Conservation (phyloP, 2,329 filamentous ascomycete species). For the Aspergillus sp. region DNA sequence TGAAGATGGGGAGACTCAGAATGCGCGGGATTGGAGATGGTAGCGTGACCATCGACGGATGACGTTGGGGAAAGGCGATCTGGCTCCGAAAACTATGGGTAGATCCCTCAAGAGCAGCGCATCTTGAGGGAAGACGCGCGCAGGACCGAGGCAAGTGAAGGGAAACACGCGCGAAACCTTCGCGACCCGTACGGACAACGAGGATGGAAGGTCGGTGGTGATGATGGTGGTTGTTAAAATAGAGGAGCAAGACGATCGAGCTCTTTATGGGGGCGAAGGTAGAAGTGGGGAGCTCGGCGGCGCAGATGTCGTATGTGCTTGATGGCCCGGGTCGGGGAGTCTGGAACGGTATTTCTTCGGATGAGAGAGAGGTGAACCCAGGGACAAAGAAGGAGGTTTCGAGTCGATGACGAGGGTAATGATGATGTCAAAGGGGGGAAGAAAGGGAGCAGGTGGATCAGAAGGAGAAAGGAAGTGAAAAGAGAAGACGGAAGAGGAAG, state of each 20-base stretch:
- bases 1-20: slow-evolving; percentile 7
- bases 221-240: not conserved
- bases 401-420: slow-evolving; percentile 5
- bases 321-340: not conserved
- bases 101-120: slow-evolving; percentile 28
- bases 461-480: slow-evolving; percentile 12
- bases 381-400: not conserved
- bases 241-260: not conserved
- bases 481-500: slow-evolving; percentile 14
- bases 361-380: slow-evolving; percentile 8
- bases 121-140: slow-evolving; percentile 20
- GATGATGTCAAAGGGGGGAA: slow-evolving; percentile 15
- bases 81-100: slow-evolving; percentile 21
- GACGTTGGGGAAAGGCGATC: slow-evolving; percentile 29
- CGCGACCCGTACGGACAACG: slow-evolving; percentile 11
- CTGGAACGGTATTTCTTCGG: not conserved
- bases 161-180: slow-evolving; percentile 6
- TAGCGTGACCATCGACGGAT: slow-evolving; percentile 33
- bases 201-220: slow-evolving; percentile 1
- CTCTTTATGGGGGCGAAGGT: not conserved
- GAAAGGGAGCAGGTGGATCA: slow-evolving; percentile 7
- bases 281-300: not conserved
- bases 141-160: slow-evolving; percentile 5
- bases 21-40: slow-evolving; percentile 22
- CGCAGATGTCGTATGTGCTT: not conserved